Evolutionary conservation across 768 basidiomycete genomes (phyloP).

Genomic region (Cystobasidiopsis lactophilus): DNA sequence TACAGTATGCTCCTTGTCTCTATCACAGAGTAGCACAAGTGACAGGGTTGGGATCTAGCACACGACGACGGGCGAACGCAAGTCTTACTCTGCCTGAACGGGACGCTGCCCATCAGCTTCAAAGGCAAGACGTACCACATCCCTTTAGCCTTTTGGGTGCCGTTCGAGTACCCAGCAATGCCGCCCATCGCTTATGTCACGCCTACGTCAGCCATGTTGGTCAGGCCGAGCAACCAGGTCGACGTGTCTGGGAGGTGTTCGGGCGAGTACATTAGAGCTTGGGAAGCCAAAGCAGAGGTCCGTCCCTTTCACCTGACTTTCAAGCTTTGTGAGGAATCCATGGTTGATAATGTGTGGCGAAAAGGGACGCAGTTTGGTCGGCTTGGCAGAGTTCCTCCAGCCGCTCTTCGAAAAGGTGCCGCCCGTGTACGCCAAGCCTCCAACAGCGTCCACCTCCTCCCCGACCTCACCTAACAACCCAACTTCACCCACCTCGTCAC

Average conservation of each 20-base stretch:
- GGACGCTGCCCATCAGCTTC: conserved; percentile 69
- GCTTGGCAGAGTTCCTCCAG: conserved; percentile 54
- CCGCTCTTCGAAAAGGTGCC: conserved; percentile 63
- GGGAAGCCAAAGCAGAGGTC: conserved; percentile 70
- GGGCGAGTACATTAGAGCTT: conserved; percentile 47
- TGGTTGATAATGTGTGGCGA: background rate
- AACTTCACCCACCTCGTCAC: conserved; percentile 12
- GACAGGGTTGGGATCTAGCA: background rate
- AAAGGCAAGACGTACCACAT: conserved; percentile 67
- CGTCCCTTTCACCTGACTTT: conserved; percentile 20
- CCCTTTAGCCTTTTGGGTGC: conserved; percentile 70
- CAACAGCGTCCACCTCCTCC: background rate
- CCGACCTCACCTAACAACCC: background rate
- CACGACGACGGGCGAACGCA: conserved; percentile 77
- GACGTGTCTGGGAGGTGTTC: conserved; percentile 58
- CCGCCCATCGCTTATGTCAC: conserved; percentile 80
- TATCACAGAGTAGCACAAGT: conserved; percentile 2
- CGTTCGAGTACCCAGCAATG: conserved; percentile 55
- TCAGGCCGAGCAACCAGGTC: conserved; percentile 49
- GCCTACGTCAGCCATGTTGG: conserved; percentile 72
- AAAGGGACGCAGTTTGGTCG: conserved; percentile 55
- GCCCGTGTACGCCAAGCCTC: conserved; percentile 69
- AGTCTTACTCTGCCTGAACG: conserved; percentile 71
- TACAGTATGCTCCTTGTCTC: conserved; percentile 35
- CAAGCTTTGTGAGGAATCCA: background rate